Percentiles rank a stretch among this genome's conserved stretches.
These are phyloP conservation scores for Neurospora sp. DNA, from an alignment of 495 filamentous ascomycete genomes.

Conservation along the genomic window DNA sequence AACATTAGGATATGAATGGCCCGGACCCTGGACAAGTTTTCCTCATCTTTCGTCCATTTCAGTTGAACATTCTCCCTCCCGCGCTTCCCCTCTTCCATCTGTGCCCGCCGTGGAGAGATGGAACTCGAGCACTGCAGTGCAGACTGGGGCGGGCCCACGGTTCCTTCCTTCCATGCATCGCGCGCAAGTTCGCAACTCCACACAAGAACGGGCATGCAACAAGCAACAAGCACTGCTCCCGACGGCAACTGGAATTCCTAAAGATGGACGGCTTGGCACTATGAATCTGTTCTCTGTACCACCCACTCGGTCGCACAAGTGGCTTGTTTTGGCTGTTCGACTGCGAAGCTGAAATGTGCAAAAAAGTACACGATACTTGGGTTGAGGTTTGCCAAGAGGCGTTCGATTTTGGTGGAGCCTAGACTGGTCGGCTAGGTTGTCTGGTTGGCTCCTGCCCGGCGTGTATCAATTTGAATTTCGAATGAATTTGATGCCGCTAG, in stretches of 20 bases:
- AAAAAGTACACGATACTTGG: not conserved
- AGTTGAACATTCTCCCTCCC: not conserved
- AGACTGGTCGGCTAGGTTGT: not conserved
- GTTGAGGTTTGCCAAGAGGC: not conserved
- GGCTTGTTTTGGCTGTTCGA: not conserved
- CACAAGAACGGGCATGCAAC: not conserved
- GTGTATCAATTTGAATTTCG: not conserved
- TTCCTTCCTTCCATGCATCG: not conserved
- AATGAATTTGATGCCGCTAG: not conserved
- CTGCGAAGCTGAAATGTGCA: not conserved
- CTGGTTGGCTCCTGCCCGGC: not conserved
- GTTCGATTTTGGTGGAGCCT: not conserved
- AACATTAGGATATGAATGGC: not conserved
- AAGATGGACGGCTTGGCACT: not conserved
- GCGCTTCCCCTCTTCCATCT: not conserved
- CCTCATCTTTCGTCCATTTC: not conserved
- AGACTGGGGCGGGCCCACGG: not conserved
- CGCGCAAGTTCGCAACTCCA: not conserved
- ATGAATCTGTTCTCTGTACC: not conserved
- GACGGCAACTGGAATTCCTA: not conserved
- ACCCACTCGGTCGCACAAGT: not conserved
- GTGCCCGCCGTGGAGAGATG: not conserved
- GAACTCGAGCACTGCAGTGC: not conserved
- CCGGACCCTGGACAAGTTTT: not conserved
- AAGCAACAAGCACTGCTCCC: not conserved